Evolutionary conservation across 2,329 filamentous ascomycete species (phyloP).

Genomic region (Stemphylium lycopersici): DNA sequence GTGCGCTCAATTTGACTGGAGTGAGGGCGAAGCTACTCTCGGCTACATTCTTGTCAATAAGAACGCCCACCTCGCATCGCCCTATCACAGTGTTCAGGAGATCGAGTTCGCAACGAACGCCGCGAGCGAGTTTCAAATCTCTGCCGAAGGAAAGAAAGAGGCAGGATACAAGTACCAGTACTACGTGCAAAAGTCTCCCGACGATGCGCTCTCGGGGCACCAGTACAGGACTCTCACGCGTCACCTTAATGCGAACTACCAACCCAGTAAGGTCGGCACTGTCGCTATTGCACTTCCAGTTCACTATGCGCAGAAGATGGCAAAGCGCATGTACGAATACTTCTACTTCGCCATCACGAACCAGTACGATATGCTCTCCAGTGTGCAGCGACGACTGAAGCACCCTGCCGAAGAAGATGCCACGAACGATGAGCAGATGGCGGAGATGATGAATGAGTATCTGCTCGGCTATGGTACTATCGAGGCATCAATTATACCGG

Average conservation of each 20-base stretch:
- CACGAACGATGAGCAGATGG: background rate
- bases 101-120: background rate
- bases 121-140: background rate
- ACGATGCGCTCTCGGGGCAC: background rate
- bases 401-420: background rate
- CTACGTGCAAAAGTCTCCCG: background rate
- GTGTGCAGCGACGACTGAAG: background rate
- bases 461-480: background rate
- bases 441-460: constrained; percentile 2
- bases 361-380: background rate
- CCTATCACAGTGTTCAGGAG: background rate
- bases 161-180: constrained; percentile 1
- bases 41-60: constrained; percentile 1
- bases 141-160: background rate
- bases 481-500: background rate
- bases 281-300: constrained; percentile 5
- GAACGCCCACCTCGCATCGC: background rate
- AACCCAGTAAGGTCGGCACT: background rate
- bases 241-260: background rate
- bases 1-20: background rate
- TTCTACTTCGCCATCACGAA: constrained; percentile 1
- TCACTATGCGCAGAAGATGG: constrained; percentile 5
- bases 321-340: constrained; percentile 6
- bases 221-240: background rate
- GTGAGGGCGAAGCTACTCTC: background rate